Conservation (phyloP, 2,329 filamentous ascomycete genomes). For the Eurotiales sp. region DNA sequence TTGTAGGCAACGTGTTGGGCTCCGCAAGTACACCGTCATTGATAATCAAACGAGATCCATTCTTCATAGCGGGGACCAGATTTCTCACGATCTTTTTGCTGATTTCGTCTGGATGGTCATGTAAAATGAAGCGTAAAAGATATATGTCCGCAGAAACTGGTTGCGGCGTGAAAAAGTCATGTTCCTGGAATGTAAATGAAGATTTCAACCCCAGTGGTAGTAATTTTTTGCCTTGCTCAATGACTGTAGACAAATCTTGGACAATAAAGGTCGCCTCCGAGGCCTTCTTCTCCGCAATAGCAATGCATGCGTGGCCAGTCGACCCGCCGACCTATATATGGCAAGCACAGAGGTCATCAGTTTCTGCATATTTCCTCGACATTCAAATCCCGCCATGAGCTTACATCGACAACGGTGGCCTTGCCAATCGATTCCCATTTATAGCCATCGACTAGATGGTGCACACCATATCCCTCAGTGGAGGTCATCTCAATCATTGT, state of each 20-base stretch:
- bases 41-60: slow-evolving; percentile 9
- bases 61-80: slow-evolving; percentile 10
- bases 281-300: slow-evolving; percentile 13
- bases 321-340: slow-evolving; percentile 16
- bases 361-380: too few relatives aligned
- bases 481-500: slow-evolving; percentile 18
- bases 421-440: slow-evolving; percentile 18
- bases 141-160: slow-evolving; percentile 16
- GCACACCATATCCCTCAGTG: slow-evolving; percentile 16
- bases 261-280: slow-evolving; percentile 14
- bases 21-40: slow-evolving; percentile 9
- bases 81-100: slow-evolving; percentile 13
- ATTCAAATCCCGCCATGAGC: slow-evolving; percentile 5
- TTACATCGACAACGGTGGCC: slow-evolving; percentile 20
- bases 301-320: slow-evolving; percentile 13
- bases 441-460: slow-evolving; percentile 19
- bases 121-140: slow-evolving; percentile 16
- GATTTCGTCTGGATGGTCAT: slow-evolving; percentile 18
- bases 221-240: slow-evolving; percentile 10
- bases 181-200: slow-evolving; percentile 14
- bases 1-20: slow-evolving; percentile 6
- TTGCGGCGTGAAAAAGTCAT: slow-evolving; percentile 19
- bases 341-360: too few relatives aligned
- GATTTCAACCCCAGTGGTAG: slow-evolving; percentile 11
- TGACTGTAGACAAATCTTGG: slow-evolving; percentile 13